Base-by-base conservation (phyloP, 2,329 filamentous ascomycete genomes). In the Ceratocystis huliohia region DNA sequence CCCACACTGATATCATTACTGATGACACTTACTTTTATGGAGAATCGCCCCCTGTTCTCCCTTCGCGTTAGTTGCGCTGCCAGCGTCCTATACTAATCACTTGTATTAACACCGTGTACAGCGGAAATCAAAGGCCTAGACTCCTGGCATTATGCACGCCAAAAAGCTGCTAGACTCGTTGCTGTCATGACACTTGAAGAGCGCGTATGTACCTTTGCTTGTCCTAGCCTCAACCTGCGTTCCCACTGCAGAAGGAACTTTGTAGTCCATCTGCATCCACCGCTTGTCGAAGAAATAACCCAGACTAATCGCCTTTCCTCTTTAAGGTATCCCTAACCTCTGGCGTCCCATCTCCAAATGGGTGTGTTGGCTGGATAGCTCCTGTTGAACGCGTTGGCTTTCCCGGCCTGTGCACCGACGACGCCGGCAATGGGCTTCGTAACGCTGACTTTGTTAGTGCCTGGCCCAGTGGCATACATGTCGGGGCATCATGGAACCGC, bases 181-280 rank as follows among this genome's bases (percentile, higher is more conserved):
- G 81, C 79, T 15, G 80, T 87, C 71, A 80, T 94, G 77, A 92
- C 88, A 0, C 76, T 92, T 61, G 79, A 85, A 20, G 89, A 95
- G 74, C 94, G 93, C 76, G 84, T 78, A 70, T 28, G 70, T 65
- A 25, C 5, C 1, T 37, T 61, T 44, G 10, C 28, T 59, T 59
- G 5, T n/a, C 15, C 15, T 53, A 13, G 48, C 48, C 5, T 13
- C 17, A 53, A 13, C 4, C 5, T 37, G 48, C 48, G 8, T 28
- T 53, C 7, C 10, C 50, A 15, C 25, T n/a, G 30, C 25, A 6
- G 1, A 25, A 56, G 28, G 1, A 59, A 22, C 15, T 8, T 8
- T 10, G 5, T 25, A 37, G n/a, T 33, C 17, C 20, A 8, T 41
- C 37, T 15, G 15, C 10, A 41, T 41, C 3, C 10, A 41, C 10